These are phyloP conservation scores for Fraxinus americana DNA, from an alignment of 257 asterid genomes.

Conservation along the genomic window DNA sequence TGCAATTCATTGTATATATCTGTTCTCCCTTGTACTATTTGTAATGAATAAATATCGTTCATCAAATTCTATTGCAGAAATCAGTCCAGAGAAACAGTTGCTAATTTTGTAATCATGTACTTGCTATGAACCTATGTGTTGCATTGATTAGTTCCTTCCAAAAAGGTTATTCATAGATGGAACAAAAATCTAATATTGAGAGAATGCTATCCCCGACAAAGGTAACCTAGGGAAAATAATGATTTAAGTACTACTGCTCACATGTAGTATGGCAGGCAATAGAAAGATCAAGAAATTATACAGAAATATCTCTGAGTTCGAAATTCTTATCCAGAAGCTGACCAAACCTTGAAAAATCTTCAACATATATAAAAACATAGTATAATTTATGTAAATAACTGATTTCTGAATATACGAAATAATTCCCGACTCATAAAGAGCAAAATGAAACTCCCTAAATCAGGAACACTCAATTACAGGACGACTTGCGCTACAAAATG, in stretches of 20 bases:
- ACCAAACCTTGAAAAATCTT: not conserved
- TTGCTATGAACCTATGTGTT: not conserved
- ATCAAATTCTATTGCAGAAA: not conserved
- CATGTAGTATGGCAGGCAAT: no score
- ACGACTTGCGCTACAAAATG: no score
- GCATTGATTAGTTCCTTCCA: not conserved
- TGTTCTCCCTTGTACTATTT: not conserved
- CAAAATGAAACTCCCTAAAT: not conserved
- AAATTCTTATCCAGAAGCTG: no score
- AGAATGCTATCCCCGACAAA: no score
- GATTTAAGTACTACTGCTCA: no score
- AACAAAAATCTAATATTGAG: not conserved
- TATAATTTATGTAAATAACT: not conserved
- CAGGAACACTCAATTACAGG: not conserved
- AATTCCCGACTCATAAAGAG: not conserved
- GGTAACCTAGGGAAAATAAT: no score
- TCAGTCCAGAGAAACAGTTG: not conserved
- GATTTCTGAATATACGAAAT: not conserved
- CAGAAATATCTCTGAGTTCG: no score
- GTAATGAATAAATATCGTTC: no score
- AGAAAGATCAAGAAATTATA: no score
- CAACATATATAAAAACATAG: not conserved
- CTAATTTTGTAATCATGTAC: not conserved
- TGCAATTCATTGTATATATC: constrained; percentile 4
- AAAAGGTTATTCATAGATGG: not conserved